Percentiles rank a stretch among this genome's conserved stretches.
phyloP scores from a whole-genome alignment of 2,329 filamentous ascomycete species.

The Ascochyta viciae-villosae region DNA sequence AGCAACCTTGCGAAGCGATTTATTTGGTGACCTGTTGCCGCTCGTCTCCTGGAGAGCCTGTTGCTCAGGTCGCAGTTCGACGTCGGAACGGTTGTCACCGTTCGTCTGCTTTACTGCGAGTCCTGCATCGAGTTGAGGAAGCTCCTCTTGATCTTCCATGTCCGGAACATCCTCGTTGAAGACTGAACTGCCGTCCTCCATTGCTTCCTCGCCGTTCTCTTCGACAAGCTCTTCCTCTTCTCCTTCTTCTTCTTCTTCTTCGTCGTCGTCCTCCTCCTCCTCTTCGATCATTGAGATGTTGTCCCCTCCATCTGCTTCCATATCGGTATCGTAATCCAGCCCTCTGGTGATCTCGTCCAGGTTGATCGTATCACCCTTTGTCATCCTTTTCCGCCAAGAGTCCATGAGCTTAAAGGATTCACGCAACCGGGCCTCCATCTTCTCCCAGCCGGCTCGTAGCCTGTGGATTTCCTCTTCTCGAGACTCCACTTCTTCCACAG shows the following conservation, averaged over 20 bases:
- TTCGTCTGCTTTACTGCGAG: slow-evolving; percentile 26
- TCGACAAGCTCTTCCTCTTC: slow-evolving; percentile 24
- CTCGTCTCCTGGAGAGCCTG: slow-evolving; percentile 45
- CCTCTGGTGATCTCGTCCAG: slow-evolving; percentile 68
- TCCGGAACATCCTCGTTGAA: slow-evolving; percentile 41
- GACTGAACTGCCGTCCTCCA: slow-evolving; percentile 36
- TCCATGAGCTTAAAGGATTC: slow-evolving; percentile 92
- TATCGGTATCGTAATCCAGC: slow-evolving; percentile 60
- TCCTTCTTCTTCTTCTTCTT: slow-evolving; percentile 19
- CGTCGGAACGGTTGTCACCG: slow-evolving; percentile 42
- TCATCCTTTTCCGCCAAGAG: slow-evolving; percentile 86
- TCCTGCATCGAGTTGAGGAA: slow-evolving; percentile 34
- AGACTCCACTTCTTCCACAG: slow-evolving; percentile 91
- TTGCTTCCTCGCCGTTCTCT: slow-evolving; percentile 28
- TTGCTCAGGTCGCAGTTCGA: slow-evolving; percentile 42
- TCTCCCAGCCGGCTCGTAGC: slow-evolving; percentile 85
- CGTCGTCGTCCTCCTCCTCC: slow-evolving; percentile 21
- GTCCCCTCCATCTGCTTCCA: slow-evolving; percentile 43
- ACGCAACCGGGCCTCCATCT: slow-evolving; percentile 89
- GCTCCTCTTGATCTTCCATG: slow-evolving; percentile 26
- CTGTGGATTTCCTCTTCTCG: slow-evolving; percentile 89
- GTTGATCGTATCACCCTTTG: slow-evolving; percentile 71
- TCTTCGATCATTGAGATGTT: slow-evolving; percentile 37
- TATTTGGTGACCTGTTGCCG: slow-evolving; percentile 45
- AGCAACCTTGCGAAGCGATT: slow-evolving; percentile 51